These are phyloP conservation scores for Olyra latifolia DNA, from an alignment of 176 grass and related monocot genomes.

Conservation along the genomic window DNA sequence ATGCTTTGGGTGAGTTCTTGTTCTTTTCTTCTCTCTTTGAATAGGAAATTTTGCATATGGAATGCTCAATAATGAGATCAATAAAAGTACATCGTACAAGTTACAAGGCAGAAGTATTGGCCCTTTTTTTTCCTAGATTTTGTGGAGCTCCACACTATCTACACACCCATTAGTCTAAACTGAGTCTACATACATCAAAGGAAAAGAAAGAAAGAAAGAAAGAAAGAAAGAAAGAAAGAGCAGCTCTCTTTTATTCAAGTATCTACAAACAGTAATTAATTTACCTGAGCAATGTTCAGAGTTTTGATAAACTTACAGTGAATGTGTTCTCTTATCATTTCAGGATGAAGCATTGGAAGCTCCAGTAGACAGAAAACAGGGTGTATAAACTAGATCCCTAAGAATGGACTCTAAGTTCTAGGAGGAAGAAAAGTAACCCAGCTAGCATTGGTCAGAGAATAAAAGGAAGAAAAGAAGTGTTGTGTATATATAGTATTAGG, in stretches of 20 bases:
- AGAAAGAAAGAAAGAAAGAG: constrained; percentile 6
- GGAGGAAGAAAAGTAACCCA: constrained; percentile 30
- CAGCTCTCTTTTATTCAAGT: background rate
- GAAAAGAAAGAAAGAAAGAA: constrained; percentile 12
- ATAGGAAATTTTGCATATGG: background rate
- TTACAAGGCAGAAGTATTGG: background rate
- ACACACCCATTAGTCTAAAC: background rate
- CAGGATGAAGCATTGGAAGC: constrained; percentile 39
- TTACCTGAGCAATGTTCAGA: background rate
- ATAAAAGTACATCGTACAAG: background rate
- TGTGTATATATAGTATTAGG: constrained; percentile 39
- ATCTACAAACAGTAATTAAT: background rate
- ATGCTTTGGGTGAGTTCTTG: constrained; percentile 17
- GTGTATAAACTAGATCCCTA: constrained; percentile 35
- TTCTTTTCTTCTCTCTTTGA: background rate
- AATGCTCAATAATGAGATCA: background rate
- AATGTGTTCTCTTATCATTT: constrained; percentile 7
- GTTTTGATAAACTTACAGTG: constrained; percentile 20
- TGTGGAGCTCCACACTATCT: background rate
- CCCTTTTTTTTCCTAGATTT: background rate
- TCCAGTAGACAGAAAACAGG: constrained; percentile 20
- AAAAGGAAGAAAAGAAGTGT: constrained; percentile 29
- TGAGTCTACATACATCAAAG: constrained; percentile 1
- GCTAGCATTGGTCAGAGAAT: constrained; percentile 49
- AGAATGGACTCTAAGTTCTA: constrained; percentile 20